Conservation (phyloP, 1,139 yeast genomes). For the Zygosaccharomyces sapae region DNA sequence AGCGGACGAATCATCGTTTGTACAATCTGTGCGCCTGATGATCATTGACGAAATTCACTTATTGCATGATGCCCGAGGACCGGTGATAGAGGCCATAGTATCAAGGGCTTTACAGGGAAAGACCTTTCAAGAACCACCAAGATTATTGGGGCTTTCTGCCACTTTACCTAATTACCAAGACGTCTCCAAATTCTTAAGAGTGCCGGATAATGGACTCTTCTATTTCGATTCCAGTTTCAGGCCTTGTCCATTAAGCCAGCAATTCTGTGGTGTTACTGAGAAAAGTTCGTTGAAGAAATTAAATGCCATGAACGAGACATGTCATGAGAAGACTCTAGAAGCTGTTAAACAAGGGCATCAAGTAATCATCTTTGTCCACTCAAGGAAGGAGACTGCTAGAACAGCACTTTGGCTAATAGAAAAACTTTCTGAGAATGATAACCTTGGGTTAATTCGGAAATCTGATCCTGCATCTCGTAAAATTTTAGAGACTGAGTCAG, state of each 20-base stretch:
- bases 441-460: slow-evolving; percentile 44
- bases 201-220: slow-evolving; percentile 51
- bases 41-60: slow-evolving; percentile 92
- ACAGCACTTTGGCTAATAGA: slow-evolving; percentile 76
- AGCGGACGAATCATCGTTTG: slow-evolving; percentile 57
- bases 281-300: slow-evolving; percentile 73
- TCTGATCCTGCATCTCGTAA: slow-evolving; percentile 57
- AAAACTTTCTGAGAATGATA: slow-evolving; percentile 54
- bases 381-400: slow-evolving; percentile 83
- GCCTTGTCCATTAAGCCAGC: slow-evolving; percentile 91
- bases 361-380: slow-evolving; percentile 85
- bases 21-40: slow-evolving; percentile 62
- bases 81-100: slow-evolving; percentile 84
- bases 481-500: slow-evolving; percentile 61
- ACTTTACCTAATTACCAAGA: slow-evolving; percentile 88
- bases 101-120: slow-evolving; percentile 56
- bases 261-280: slow-evolving; percentile 83
- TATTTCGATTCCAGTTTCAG: slow-evolving; percentile 79
- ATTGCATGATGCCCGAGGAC: slow-evolving; percentile 92
- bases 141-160: slow-evolving; percentile 88
- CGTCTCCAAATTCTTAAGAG: slow-evolving; percentile 79
- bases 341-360: slow-evolving; percentile 61
- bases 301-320: slow-evolving; percentile 86
- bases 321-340: slow-evolving; percentile 76
- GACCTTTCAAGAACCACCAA: slow-evolving; percentile 43